Conservation (phyloP, 2,329 filamentous ascomycete genomes). For the Hypoxylon sp. region DNA sequence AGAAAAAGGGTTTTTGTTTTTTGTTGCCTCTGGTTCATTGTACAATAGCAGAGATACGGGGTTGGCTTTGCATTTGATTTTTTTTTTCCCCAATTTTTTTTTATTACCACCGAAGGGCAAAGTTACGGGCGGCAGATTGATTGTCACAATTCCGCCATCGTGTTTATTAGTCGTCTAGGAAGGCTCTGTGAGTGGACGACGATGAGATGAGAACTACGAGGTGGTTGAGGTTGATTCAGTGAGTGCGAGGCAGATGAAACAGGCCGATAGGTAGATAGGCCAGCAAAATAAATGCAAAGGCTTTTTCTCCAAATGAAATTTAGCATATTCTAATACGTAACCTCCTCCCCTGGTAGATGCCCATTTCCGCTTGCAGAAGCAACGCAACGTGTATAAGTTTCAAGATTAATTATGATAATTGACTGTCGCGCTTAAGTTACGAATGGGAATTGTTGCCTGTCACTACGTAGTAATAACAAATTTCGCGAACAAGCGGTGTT, state of each 20-base stretch:
- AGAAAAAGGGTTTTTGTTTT: constrained; percentile 9
- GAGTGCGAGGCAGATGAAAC: not conserved
- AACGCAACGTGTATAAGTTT: not conserved
- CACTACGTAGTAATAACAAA: not conserved
- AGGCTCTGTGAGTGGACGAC: constrained; percentile 19
- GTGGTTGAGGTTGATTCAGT: constrained; percentile 2
- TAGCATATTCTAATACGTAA: constrained; percentile 5
- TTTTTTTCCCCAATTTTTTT: constrained; percentile 12
- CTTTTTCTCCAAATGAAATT: constrained; percentile 6
- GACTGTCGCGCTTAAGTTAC: not conserved
- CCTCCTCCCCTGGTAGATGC: not conserved
- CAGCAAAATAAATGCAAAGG: constrained; percentile 30
- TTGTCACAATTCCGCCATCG: constrained; percentile 9
- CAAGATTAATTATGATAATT: not conserved
- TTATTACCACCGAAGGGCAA: not conserved
- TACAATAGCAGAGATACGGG: constrained; percentile 36
- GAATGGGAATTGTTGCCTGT: not conserved
- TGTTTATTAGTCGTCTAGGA: constrained; percentile 18
- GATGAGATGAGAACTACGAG: constrained; percentile 28
- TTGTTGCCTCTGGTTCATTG: constrained; percentile 26
- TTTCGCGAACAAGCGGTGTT: not conserved
- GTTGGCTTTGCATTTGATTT: constrained; percentile 19
- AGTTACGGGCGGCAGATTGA: constrained; percentile 30
- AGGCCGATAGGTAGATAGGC: constrained; percentile 24
- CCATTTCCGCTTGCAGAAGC: constrained; percentile 4